These are phyloP conservation scores for Orobanche coerulescens DNA, from an alignment of 257 asterid species.

Conservation along the genomic window DNA sequence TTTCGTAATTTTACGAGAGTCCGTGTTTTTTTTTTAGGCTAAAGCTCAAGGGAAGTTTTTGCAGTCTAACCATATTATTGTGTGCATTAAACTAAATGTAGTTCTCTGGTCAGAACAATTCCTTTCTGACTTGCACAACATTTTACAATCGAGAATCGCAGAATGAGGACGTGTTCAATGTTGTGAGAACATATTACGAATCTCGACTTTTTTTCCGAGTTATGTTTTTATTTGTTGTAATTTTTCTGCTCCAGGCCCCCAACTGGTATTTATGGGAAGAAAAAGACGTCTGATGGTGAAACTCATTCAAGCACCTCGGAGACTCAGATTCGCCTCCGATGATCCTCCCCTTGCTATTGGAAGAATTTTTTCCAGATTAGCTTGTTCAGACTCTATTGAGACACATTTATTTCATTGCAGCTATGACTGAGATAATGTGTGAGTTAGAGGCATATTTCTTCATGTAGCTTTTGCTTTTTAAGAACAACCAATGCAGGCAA, in stretches of 20 bases:
- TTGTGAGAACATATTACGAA: neutral
- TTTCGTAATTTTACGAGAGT: too few species aligned
- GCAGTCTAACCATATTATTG: neutral
- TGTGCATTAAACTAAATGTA: neutral
- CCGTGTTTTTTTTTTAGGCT: too few species aligned
- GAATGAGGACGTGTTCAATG: neutral
- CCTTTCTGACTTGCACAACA: too few species aligned
- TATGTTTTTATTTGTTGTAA: neutral
- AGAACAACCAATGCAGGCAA: too few species aligned
- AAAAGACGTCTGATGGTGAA: conserved; percentile 38
- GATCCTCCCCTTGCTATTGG: conserved; percentile 7
- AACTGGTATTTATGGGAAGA: conserved; percentile 24
- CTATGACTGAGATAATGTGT: conserved; percentile 10
- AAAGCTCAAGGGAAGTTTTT: too few species aligned
- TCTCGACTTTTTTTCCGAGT: neutral
- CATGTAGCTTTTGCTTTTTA: neutral
- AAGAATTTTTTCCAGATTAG: neutral
- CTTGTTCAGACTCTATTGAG: conserved; percentile 11
- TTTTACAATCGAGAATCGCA: neutral
- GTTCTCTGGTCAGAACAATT: neutral
- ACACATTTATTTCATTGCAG: conserved; percentile 14
- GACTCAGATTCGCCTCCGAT: conserved; percentile 13
- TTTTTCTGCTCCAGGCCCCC: conserved; percentile 42
- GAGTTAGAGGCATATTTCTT: neutral
- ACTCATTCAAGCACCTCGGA: conserved; percentile 31